A percentile compares a stretch with the other conserved stretches of the same genome.
Evolutionary conservation across 2,329 filamentous ascomycete species (phyloP).

Genomic region (Ascochyta clinopodiicola): DNA sequence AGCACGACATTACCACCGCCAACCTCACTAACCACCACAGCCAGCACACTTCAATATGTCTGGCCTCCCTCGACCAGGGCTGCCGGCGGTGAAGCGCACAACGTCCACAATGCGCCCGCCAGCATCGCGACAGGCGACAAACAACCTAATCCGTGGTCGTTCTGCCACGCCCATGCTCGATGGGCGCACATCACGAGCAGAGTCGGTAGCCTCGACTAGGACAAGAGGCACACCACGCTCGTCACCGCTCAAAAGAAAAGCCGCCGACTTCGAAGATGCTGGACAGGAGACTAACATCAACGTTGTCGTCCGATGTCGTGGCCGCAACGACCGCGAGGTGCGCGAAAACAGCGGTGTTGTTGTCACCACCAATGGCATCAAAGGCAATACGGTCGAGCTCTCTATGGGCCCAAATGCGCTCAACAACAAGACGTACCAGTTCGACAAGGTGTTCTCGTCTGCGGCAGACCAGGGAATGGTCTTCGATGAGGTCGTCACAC

Average conservation of each 20-base stretch:
- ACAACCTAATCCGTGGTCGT: slow-evolving; percentile 57
- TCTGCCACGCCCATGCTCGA: slow-evolving; percentile 55
- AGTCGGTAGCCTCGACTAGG: slow-evolving; percentile 67
- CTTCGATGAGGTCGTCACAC: slow-evolving; percentile 93
- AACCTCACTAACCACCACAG: slow-evolving; percentile 17
- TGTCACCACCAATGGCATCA: slow-evolving; percentile 84
- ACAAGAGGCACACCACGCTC: slow-evolving; percentile 45
- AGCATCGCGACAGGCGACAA: slow-evolving; percentile 54
- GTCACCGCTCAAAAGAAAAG: slow-evolving; percentile 77
- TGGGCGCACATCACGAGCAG: slow-evolving; percentile 71
- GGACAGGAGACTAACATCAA: slow-evolving; percentile 94
- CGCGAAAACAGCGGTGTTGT: slow-evolving; percentile 95
- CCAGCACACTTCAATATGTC: slow-evolving; percentile 54
- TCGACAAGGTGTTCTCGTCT: slow-evolving; percentile 95
- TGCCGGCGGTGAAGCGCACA: slow-evolving; percentile 56
- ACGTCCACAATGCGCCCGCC: slow-evolving; percentile 61
- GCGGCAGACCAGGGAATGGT: slow-evolving; percentile 93
- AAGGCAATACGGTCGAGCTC: slow-evolving; percentile 81
- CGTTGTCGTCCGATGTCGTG: slow-evolving; percentile 92
- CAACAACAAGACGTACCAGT: slow-evolving; percentile 95
- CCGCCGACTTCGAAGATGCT: slow-evolving; percentile 79
- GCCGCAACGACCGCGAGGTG: slow-evolving; percentile 90
- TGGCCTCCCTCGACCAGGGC: slow-evolving; percentile 60
- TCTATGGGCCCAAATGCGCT: slow-evolving; percentile 92
- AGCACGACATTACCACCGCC: slow-evolving; percentile 18